phyloP scores from a whole-genome alignment of 2,329 filamentous ascomycete genomes.

The Apiospora marii region DNA sequence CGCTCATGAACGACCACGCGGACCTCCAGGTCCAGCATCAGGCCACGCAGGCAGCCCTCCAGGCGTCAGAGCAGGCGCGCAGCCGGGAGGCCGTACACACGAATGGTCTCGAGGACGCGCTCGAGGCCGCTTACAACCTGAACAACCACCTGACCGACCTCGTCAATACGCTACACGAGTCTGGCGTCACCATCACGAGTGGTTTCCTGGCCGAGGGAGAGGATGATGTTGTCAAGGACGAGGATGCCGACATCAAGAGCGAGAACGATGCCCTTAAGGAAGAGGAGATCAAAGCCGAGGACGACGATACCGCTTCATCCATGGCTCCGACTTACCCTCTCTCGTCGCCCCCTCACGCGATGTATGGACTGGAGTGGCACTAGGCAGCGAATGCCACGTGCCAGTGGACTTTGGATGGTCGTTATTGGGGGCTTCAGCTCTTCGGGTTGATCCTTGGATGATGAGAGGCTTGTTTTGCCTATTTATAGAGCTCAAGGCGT shows the following conservation, averaged over 20 bases:
- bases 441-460: background rate
- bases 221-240: background rate
- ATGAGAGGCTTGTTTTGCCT: background rate
- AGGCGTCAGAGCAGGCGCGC: background rate
- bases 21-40: background rate
- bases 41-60: background rate
- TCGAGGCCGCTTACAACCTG: background rate
- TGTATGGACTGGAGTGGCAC: background rate
- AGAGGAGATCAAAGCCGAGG: too few relatives aligned
- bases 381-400: background rate
- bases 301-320: background rate
- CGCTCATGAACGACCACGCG: background rate
- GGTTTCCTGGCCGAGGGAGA: background rate
- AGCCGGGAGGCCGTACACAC: background rate
- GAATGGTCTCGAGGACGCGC: background rate
- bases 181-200: background rate
- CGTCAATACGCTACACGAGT: background rate
- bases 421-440: background rate
- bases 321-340: background rate
- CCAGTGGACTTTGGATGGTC: background rate
- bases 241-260: background rate
- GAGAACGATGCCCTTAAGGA: background rate
- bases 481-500: background rate
- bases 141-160: background rate
- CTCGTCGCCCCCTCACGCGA: background rate